Percentiles rank a stretch among this genome's conserved stretches.
Evolutionary conservation across 768 basidiomycete genomes (phyloP).

Genomic region (Termitomyces sp.): DNA sequence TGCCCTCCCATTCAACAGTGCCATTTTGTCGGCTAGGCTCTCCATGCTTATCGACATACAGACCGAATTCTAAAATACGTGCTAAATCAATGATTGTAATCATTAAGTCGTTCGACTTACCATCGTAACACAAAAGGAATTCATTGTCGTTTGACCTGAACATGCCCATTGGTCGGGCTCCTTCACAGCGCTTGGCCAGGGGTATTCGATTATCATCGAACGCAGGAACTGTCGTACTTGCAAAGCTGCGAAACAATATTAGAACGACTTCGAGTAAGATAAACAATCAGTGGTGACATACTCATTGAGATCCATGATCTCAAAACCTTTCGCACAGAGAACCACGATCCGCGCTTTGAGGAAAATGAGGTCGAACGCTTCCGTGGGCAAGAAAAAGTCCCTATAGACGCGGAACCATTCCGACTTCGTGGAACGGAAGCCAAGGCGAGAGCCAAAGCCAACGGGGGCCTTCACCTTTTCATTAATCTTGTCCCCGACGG

Average conservation of each 20-base stretch:
- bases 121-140: constrained; percentile 92
- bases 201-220: constrained; percentile 65
- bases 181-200: constrained; percentile 82
- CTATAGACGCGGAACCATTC: constrained; percentile 97
- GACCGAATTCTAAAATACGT: constrained; percentile 70
- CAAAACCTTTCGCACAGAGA: constrained; percentile 90
- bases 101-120: constrained; percentile 39
- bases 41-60: constrained; percentile 93
- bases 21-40: constrained; percentile 72
- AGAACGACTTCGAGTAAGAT: background rate
- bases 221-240: constrained; percentile 86
- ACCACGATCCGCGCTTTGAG: constrained; percentile 92
- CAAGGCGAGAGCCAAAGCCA: constrained; percentile 69
- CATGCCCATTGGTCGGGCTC: constrained; percentile 88
- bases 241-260: constrained; percentile 50
- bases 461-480: constrained; percentile 70
- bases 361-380: constrained; percentile 89
- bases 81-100: background rate
- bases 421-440: constrained; percentile 74
- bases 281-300: constrained; percentile 34
- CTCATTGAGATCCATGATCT: constrained; percentile 96
- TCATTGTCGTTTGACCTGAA: constrained; percentile 90
- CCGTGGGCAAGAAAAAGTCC: constrained; percentile 91
- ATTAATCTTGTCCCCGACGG: constrained; percentile 86
- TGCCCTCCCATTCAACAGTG: constrained; percentile 94